Base-by-base conservation (phyloP, 345 rosid species). In the Schrenkiella parvula region DNA sequence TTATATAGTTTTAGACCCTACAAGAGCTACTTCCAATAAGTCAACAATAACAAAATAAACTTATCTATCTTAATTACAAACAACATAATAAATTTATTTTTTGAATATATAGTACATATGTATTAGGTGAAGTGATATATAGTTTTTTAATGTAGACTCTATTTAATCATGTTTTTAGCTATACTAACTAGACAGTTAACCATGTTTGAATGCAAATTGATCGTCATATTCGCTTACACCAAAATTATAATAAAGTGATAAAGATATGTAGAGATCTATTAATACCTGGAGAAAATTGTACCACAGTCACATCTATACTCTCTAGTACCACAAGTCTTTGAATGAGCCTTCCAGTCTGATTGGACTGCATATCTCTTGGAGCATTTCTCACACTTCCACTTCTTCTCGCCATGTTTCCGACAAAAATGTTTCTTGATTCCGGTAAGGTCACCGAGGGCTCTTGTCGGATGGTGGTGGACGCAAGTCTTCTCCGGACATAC, bases 331-430 rank as follows among this genome's bases (percentile, higher is more conserved):
- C 99, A 95, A 48, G 99, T 87, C 81, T 89, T 95, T 8, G 91
- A 87, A 82, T 95, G 99, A 3, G 99, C 99, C 72, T 95, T 95
- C 96, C 99, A 95, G 61, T 95, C 97, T 0, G 99, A 95, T 78
- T 91, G 99, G 29, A 95, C 99, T 38, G 96, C 97, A 51, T 95
- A 95, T 71, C 89, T 69, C 89, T 95, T 95, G 2, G 93, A 82
- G 68, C 99, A 93, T 85, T 91, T 91, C 66, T 89, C 96, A 23
- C 98, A 93, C 84, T 89, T 91, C 97, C 97, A 91, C 74, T 88
- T 91, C 81, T 95, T 95, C 85, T 95, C 99, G 0, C 99, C 97
- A 51, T 95, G 99, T 72, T 95, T 95, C 72, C 99, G 78, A 62
- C 90, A 91, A 38, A 89, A 95, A 80, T 95, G 99, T 66, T 95